A percentile compares a stretch with the other conserved stretches of the same genome.
Evolutionary conservation across 169 alveolate species (phyloP).

Genomic region (Plasmodium inui): DNA sequence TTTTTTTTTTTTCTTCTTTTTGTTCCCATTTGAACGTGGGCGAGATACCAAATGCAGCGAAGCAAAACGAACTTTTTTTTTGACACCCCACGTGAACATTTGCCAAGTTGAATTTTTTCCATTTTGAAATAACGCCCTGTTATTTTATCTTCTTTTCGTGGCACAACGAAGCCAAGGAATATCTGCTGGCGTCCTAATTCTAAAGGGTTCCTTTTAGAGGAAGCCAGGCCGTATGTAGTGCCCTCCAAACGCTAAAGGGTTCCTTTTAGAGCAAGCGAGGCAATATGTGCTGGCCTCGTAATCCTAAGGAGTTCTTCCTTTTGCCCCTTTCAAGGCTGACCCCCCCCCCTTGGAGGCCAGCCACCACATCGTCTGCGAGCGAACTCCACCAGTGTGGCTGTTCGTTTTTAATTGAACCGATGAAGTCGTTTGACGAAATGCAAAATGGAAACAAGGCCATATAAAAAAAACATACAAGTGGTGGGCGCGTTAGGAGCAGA

Average conservation of each 20-base stretch:
- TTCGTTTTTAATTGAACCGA: not conserved
- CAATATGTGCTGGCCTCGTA: not conserved
- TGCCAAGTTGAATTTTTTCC: not conserved
- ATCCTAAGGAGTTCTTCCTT: not conserved
- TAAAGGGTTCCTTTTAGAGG: not conserved
- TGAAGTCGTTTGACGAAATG: not conserved
- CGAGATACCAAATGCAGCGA: not conserved
- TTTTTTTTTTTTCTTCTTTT: not conserved
- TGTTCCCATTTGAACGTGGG: not conserved
- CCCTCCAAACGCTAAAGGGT: too few species aligned
- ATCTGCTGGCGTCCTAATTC: not conserved
- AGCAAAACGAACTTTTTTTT: not conserved
- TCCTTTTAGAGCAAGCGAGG: not conserved
- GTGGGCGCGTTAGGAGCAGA: not conserved
- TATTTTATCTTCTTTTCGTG: not conserved
- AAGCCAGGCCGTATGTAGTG: too few species aligned
- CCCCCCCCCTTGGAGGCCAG: not conserved
- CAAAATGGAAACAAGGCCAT: not conserved
- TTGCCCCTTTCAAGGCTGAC: not conserved
- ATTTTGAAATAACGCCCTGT: not conserved
- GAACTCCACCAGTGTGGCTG: not conserved
- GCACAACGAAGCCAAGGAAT: not conserved
- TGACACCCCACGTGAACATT: not conserved
- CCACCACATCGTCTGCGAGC: too few species aligned
- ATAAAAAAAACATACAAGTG: not conserved